These are phyloP conservation scores for Mycogone perniciosa DNA, from an alignment of 2,329 filamentous ascomycete species.

Conservation along the genomic window DNA sequence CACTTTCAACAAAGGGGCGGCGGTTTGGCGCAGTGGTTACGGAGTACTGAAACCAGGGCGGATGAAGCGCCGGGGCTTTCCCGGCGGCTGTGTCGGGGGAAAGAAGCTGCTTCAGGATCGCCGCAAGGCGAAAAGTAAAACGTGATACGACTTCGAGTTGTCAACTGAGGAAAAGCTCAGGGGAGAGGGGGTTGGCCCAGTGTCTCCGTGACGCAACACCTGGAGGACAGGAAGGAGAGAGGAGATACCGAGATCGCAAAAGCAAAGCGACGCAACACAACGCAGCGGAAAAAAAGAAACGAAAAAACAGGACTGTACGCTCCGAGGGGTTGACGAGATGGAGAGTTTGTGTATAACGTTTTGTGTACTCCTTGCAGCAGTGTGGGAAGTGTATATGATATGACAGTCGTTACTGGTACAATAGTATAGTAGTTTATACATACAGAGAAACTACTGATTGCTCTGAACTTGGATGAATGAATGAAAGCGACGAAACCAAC, in stretches of 20 bases:
- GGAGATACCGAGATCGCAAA: not conserved
- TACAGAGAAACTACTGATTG: not conserved
- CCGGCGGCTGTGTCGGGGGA: constrained; percentile 11
- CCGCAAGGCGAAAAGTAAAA: constrained; percentile 12
- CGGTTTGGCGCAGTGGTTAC: constrained; percentile 14
- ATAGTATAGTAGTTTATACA: not conserved
- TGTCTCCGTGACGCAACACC: not conserved
- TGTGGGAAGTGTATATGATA: constrained; percentile 9
- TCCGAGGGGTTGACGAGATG: constrained; percentile 5
- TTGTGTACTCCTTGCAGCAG: constrained; percentile 5
- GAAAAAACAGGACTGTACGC: not conserved
- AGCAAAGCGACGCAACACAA: not conserved
- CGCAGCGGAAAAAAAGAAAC: not conserved
- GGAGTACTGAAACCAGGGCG: constrained; percentile 13
- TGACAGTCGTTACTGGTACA: constrained; percentile 13
- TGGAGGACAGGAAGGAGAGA: not conserved
- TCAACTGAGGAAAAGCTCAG: constrained; percentile 7
- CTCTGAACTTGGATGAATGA: not conserved
- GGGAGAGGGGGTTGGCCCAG: not conserved
- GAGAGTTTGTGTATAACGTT: constrained; percentile 10
- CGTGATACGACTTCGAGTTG: constrained; percentile 8
- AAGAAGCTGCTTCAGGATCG: constrained; percentile 13
- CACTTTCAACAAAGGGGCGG: constrained; percentile 8
- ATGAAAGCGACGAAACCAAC: constrained; percentile 3
- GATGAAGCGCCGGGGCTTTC: constrained; percentile 11